These are phyloP conservation scores for Teunomyces panamensis DNA, from an alignment of 805 yeast genomes.

Conservation along the genomic window DNA sequence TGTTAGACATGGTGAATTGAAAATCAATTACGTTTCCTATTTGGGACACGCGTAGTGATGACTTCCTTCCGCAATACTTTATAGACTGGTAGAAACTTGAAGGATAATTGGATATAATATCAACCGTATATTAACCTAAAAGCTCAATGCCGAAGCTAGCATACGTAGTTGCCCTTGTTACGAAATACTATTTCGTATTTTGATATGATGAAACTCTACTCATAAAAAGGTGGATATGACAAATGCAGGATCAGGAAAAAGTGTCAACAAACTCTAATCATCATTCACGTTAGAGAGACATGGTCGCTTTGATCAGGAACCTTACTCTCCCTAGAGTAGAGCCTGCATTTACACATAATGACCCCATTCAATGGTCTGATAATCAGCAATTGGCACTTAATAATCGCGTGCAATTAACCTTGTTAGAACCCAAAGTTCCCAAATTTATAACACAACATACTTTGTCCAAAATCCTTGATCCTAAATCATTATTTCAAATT, in stretches of 20 bases:
- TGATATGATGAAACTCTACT: not conserved
- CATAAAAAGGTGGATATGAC: not conserved
- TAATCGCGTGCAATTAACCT: constrained; percentile 27
- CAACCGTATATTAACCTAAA: too few species aligned
- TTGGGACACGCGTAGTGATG: constrained; percentile 2
- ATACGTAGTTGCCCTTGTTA: not conserved
- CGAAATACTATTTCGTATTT: not conserved
- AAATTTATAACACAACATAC: constrained; percentile 17
- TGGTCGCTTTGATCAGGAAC: constrained; percentile 2
- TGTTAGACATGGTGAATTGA: not conserved
- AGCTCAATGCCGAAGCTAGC: too few species aligned
- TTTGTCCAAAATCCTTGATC: constrained; percentile 14
- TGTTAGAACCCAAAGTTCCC: constrained; percentile 40
- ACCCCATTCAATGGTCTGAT: constrained; percentile 34
- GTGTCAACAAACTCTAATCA: not conserved
- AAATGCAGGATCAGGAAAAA: constrained; percentile 1
- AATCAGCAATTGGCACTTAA: constrained; percentile 38
- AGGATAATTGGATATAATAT: too few species aligned
- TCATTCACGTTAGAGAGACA: not conserved
- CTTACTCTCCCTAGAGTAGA: constrained; percentile 7
- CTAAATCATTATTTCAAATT: constrained; percentile 24
- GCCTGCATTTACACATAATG: constrained; percentile 7
- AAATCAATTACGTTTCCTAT: constrained; percentile 1
- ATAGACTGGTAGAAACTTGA: too few species aligned
- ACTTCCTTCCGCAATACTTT: not conserved